Evolutionary conservation across 352 stramenopile genomes (phyloP).

Genomic region (Pythium dissimile): DNA sequence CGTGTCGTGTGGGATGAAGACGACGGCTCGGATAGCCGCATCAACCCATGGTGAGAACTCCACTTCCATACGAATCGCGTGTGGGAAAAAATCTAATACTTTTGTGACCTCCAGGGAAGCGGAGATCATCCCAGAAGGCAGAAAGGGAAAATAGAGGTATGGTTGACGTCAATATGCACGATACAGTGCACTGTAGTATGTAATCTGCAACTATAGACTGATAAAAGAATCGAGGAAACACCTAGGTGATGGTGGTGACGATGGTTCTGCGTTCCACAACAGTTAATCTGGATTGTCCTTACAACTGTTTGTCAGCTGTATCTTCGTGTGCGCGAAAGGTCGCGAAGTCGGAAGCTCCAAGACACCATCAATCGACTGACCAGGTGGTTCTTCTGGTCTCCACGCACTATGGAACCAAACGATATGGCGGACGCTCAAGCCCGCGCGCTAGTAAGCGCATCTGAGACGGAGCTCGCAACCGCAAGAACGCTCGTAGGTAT

Average conservation of each 20-base stretch:
- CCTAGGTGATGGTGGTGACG: too few species aligned
- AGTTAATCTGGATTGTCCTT: too few species aligned
- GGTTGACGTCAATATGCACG: not conserved
- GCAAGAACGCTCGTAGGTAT: conserved; percentile 42
- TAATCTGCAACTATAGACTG: too few species aligned
- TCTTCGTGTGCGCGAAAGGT: conserved; percentile 12
- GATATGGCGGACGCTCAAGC: not conserved
- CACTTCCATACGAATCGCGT: not conserved
- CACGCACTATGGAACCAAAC: conserved; percentile 8
- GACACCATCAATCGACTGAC: too few species aligned
- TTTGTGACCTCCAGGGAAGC: conserved; percentile 16
- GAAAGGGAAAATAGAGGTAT: conserved; percentile 18
- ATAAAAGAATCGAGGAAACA: too few species aligned
- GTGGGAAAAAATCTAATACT: too few species aligned
- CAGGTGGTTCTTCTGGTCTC: too few species aligned
- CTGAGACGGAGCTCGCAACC: conserved; percentile 28
- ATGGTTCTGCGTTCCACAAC: too few species aligned
- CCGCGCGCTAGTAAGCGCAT: not conserved
- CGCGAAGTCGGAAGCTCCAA: not conserved
- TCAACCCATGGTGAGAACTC: conserved; percentile 76
- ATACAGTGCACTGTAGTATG: too few species aligned
- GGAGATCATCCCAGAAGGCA: conserved; percentile 17
- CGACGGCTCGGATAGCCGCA: conserved; percentile 74
- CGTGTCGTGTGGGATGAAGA: conserved; percentile 85
- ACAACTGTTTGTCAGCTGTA: too few species aligned